Conservation (phyloP, 768 basidiomycete species). For the Chlorophyllum brunneum region DNA sequence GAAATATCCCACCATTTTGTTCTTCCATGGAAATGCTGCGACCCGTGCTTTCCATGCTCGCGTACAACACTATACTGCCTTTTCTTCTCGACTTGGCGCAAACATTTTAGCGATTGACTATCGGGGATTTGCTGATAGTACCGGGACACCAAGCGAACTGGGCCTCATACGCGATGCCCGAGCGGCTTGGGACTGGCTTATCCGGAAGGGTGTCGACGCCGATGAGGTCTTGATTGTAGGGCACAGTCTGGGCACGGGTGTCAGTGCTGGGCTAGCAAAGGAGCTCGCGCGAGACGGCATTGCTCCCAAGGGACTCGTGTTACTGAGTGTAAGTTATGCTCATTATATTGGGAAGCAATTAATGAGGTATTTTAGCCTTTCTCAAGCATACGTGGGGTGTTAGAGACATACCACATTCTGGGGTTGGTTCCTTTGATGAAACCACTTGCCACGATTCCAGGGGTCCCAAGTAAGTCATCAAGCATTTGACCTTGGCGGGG, state of each 20-base stretch:
- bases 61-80: constrained; percentile 62
- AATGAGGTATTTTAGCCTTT: constrained; percentile 39
- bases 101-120: constrained; percentile 91
- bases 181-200: constrained; percentile 78
- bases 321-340: constrained; percentile 44
- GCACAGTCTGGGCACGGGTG: constrained; percentile 87
- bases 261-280: constrained; percentile 50
- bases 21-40: constrained; percentile 87
- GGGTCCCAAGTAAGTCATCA: constrained; percentile 50
- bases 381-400: constrained; percentile 54
- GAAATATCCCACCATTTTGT: constrained; percentile 74
- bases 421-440: constrained; percentile 69
- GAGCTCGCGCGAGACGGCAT: constrained; percentile 42
- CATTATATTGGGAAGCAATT: constrained; percentile 29
- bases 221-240: constrained; percentile 73
- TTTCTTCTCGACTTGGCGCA: constrained; percentile 58
- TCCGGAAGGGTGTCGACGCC: constrained; percentile 49
- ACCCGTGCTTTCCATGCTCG: constrained; percentile 70
- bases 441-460: constrained; percentile 67
- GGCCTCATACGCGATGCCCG: constrained; percentile 74
- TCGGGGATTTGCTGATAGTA: constrained; percentile 87
- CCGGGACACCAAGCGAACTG: constrained; percentile 68
- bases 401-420: constrained; percentile 68
- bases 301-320: constrained; percentile 41
- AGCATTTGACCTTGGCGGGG: neutral